These are phyloP conservation scores for Lachancea fermentati DNA, from an alignment of 805 yeast species.

Conservation along the genomic window DNA sequence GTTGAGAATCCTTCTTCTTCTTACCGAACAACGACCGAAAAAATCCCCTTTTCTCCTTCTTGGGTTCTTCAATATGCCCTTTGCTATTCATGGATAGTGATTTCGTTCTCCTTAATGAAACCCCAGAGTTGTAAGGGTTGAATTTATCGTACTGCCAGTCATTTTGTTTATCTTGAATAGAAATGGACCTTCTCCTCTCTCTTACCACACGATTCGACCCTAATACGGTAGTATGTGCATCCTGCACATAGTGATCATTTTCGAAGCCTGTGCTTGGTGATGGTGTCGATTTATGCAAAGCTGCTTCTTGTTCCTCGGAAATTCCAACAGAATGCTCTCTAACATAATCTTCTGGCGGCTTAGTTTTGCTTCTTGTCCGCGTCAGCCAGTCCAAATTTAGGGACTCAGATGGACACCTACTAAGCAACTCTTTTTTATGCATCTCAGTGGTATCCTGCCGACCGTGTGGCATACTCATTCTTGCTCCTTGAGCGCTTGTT, in stretches of 20 bases:
- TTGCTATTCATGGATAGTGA: slow-evolving; percentile 25
- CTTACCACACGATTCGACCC: slow-evolving; percentile 8
- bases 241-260: neutral
- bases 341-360: neutral
- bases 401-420: slow-evolving; percentile 19
- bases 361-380: slow-evolving; percentile 12
- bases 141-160: slow-evolving; percentile 1
- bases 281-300: neutral
- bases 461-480: slow-evolving; percentile 1
- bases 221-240: slow-evolving; percentile 2
- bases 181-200: slow-evolving; percentile 4
- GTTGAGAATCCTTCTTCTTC: slow-evolving; percentile 15
- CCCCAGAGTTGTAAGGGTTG: slow-evolving; percentile 1
- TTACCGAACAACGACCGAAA: slow-evolving; percentile 33
- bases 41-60: slow-evolving; percentile 33
- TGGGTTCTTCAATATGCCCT: slow-evolving; percentile 10
- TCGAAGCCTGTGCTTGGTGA: neutral
- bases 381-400: slow-evolving; percentile 31
- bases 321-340: neutral
- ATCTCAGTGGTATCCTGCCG: neutral
- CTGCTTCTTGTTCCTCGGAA: neutral
- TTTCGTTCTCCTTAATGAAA: slow-evolving; percentile 27
- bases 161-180: neutral
- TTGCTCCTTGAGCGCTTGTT: no score
- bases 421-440: neutral